These are phyloP conservation scores for Nematocida sp. DNA, from an alignment of 371 early-diverging fungal genomes.

Conservation along the genomic window DNA sequence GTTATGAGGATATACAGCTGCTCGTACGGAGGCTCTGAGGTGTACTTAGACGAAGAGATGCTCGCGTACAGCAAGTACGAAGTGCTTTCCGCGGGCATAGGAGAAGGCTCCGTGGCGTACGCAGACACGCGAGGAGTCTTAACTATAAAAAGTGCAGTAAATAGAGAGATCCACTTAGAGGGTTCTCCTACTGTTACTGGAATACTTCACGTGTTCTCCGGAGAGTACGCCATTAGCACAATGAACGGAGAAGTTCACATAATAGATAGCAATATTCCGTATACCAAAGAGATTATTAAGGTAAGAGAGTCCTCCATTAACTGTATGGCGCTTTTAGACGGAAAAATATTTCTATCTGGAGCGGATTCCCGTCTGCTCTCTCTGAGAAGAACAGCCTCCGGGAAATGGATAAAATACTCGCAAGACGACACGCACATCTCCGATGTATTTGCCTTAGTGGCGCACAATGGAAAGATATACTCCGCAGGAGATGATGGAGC, in stretches of 20 bases:
- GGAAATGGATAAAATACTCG: constrained; percentile 10
- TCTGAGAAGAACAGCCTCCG: neutral
- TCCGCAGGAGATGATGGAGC: neutral
- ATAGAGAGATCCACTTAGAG: too few relatives aligned
- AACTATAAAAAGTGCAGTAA: too few relatives aligned
- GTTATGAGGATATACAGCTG: constrained; percentile 25
- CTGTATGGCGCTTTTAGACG: neutral
- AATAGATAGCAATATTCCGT: neutral
- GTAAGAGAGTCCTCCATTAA: constrained; percentile 24
- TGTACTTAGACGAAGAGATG: neutral
- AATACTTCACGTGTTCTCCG: constrained; percentile 1
- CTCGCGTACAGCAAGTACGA: neutral
- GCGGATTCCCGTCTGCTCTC: constrained; percentile 34
- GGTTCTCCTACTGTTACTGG: too few relatives aligned
- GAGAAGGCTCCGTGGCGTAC: neutral
- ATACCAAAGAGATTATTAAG: constrained; percentile 7
- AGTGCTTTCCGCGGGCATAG: constrained; percentile 32
- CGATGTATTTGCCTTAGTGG: constrained; percentile 10
- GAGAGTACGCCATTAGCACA: constrained; percentile 33
- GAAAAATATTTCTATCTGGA: constrained; percentile 4
- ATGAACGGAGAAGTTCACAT: constrained; percentile 18
- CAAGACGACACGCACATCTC: constrained; percentile 17
- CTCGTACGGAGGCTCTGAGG: constrained; percentile 34
- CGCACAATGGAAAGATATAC: constrained; percentile 1
- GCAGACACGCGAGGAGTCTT: too few relatives aligned